These are phyloP conservation scores for Cercophora scortea DNA, from an alignment of 495 filamentous ascomycete genomes.

Conservation along the genomic window DNA sequence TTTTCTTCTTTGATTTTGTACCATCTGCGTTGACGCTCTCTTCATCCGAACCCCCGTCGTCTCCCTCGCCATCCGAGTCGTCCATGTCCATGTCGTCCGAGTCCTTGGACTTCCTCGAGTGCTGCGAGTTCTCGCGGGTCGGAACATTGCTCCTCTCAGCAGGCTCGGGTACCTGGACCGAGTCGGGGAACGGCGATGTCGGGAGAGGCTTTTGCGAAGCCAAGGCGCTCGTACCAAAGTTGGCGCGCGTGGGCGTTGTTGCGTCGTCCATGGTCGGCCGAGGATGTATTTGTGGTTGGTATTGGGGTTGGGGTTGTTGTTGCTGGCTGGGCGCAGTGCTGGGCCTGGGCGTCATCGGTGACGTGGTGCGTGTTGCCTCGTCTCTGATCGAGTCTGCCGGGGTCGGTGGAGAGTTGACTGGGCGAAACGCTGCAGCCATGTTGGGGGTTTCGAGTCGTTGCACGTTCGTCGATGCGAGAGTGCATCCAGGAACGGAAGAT, in stretches of 20 bases:
- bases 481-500: conserved; percentile 5
- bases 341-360: conserved; percentile 56
- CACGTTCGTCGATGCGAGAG: conserved; percentile 10
- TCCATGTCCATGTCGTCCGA: conserved; percentile 73
- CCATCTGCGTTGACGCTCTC: conserved; percentile 63
- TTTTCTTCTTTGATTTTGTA: conserved; percentile 81
- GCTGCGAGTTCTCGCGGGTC: conserved; percentile 54
- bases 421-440: conserved; percentile 55
- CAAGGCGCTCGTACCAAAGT: conserved; percentile 36
- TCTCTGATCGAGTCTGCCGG: conserved; percentile 36
- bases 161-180: conserved; percentile 39
- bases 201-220: conserved; percentile 55
- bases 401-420: conserved; percentile 66
- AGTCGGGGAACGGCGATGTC: conserved; percentile 46
- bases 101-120: conserved; percentile 54
- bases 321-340: conserved; percentile 35
- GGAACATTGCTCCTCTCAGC: conserved; percentile 27
- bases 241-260: conserved; percentile 56
- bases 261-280: conserved; percentile 35
- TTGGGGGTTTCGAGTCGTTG: conserved; percentile 3
- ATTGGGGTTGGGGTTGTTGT: conserved; percentile 1
- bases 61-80: conserved; percentile 55
- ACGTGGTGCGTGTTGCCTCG: conserved; percentile 47
- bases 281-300: conserved; percentile 2
- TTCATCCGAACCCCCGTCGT: conserved; percentile 68